Conservation (phyloP, 2,329 filamentous ascomycete genomes). For the Curvularia lunata region DNA sequence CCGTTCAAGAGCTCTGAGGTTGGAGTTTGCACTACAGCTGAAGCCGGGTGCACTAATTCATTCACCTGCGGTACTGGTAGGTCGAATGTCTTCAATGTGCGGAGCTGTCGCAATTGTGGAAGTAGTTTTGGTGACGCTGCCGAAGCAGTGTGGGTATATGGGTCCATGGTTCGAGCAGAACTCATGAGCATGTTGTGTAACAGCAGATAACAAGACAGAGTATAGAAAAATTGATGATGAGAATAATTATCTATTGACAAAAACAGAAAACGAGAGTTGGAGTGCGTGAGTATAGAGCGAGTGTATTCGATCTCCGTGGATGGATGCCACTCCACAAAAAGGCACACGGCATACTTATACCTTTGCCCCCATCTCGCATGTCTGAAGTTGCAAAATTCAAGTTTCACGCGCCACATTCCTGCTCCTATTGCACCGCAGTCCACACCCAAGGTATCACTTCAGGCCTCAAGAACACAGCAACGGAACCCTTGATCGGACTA, state of each 20-base stretch:
- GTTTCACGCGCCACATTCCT: conserved; percentile 15
- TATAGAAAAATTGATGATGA: not conserved
- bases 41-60: conserved; percentile 24
- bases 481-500: conserved; percentile 8
- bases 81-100: conserved; percentile 32
- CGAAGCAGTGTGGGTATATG: conserved; percentile 6
- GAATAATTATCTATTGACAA: not conserved
- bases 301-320: conserved; percentile 8
- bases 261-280: not conserved
- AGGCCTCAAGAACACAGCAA: conserved; percentile 19
- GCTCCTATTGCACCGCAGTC: conserved; percentile 11
- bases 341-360: conserved; percentile 28
- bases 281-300: conserved; percentile 15
- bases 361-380: not conserved
- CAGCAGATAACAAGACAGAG: not conserved
- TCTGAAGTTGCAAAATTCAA: conserved; percentile 7
- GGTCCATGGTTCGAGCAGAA: conserved; percentile 11
- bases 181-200: conserved; percentile 21
- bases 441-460: conserved; percentile 17
- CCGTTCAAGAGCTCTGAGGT: conserved; percentile 29
- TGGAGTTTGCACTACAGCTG: conserved; percentile 26
- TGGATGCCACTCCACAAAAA: conserved; percentile 8
- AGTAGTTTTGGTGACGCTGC: conserved; percentile 11
- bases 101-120: conserved; percentile 26
- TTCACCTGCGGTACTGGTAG: conserved; percentile 26